Percentiles rank a stretch among this genome's conserved stretches.
Conservation (phyloP, 2,329 filamentous ascomycete genomes). For the Nemania sp. region DNA sequence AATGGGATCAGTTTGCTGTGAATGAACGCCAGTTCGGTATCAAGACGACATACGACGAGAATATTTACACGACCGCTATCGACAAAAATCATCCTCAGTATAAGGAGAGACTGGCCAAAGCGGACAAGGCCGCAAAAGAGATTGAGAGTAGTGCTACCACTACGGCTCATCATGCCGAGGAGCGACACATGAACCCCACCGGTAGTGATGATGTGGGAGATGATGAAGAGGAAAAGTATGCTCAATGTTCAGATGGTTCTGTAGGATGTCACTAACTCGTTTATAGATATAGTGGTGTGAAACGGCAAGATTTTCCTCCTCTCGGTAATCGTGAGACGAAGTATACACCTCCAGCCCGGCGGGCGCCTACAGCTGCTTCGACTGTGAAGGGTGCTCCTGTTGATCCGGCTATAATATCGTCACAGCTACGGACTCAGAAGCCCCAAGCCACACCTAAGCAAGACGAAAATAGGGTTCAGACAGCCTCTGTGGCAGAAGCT, state of each 20-base stretch:
- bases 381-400: conserved; percentile 77
- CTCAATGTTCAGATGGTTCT: conserved; percentile 10
- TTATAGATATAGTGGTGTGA: conserved; percentile 85
- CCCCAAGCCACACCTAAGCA: conserved; percentile 43
- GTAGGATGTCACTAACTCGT: conserved; percentile 17
- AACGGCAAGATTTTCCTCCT: conserved; percentile 73
- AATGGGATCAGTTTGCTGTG: conserved; percentile 92
- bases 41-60: conserved; percentile 90
- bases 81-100: conserved; percentile 84
- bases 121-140: conserved; percentile 83
- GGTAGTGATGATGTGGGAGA: conserved; percentile 67
- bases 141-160: conserved; percentile 77
- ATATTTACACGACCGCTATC: conserved; percentile 90
- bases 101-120: conserved; percentile 74
- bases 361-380: conserved; percentile 75
- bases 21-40: conserved; percentile 89
- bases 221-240: conserved; percentile 92
- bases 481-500: conserved; percentile 33
- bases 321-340: conserved; percentile 61
- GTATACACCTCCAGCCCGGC: conserved; percentile 88
- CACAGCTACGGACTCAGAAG: conserved; percentile 67
- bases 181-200: conserved; percentile 75
- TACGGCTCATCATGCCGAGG: conserved; percentile 87
- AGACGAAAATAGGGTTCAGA: conserved; percentile 43
- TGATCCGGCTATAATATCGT: conserved; percentile 88